Evolutionary conservation across 805 yeast genomes (phyloP), one percentile per base, ranked within the genome.

Genomic region (Metschnikowia kofuensis): DNA sequence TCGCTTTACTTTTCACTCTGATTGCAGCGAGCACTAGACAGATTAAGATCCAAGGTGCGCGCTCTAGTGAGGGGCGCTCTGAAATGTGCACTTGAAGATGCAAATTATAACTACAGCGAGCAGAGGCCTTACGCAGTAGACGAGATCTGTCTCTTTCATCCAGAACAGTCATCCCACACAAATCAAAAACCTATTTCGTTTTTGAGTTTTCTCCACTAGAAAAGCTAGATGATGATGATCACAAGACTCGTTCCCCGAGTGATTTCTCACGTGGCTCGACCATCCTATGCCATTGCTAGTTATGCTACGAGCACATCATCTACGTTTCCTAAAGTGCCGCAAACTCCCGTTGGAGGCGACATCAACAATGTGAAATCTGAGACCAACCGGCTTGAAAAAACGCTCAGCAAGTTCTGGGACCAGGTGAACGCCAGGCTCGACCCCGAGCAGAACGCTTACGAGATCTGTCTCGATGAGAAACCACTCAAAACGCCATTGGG

Each of bases 401-500:
- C 94, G 0, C 67, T 85, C 47, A 72, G 79, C 42, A 84, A 81
- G 64, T 89, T 90, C 65, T 90, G 97, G 97, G 87, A 87, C 48
- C 78, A 82, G 41, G 94, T 87, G 5, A 73, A 70, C 29, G 66
- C 79, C n/a, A 29, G 36, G 8, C 63, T 62, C 42, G 55, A 66
- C 47, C 59, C 62, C 0, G 61, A 63, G 1, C 63, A 65, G 2
- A 55, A 56, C 15, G 67, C 70, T 5, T 74, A 71, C 48, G 79
- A 78, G 38, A 73, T 92, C 27, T 82, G 82, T 53, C 72, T 92
- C 39, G 97, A 89, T 60, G 74, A 78, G 1, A 87, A 85, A 65
- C 80, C 96, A 0, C 70, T 94, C 50, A 84, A 83, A 62, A 92
- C 98, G 1, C 96, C 98, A 0, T 66, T 83, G 44, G 97, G 97